These are phyloP conservation scores for Mikania micrantha DNA, from an alignment of 129 eudicot genomes.

Conservation along the genomic window DNA sequence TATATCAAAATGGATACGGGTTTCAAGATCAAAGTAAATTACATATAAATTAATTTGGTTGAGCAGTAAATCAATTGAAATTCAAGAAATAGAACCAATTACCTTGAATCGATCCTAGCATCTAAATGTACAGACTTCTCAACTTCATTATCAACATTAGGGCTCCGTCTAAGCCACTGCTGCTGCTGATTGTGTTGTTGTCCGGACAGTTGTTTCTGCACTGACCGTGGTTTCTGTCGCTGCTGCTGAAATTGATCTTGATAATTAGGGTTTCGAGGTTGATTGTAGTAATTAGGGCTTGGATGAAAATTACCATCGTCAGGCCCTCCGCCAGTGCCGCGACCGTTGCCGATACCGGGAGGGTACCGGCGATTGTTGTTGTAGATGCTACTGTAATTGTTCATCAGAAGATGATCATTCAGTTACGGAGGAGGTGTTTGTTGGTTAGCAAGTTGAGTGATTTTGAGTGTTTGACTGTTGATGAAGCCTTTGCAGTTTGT, in stretches of 20 bases:
- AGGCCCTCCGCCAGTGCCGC: slow-evolving; percentile 20
- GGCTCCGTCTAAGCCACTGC: slow-evolving; percentile 35
- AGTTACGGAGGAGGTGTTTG: not conserved
- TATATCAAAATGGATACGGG: not conserved
- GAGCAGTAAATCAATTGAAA: not conserved
- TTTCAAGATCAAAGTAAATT: not conserved
- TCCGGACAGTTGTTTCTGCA: slow-evolving; percentile 11
- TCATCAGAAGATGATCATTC: slow-evolving; percentile 15
- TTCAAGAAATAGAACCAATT: too few relatives aligned
- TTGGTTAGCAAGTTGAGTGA: not conserved
- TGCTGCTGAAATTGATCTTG: slow-evolving; percentile 3
- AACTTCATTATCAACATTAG: slow-evolving; percentile 18
- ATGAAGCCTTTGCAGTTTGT: not conserved
- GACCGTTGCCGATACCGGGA: slow-evolving; percentile 14
- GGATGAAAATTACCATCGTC: slow-evolving; percentile 21
- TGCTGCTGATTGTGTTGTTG: slow-evolving; percentile 25
- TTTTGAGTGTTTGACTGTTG: slow-evolving; percentile 8
- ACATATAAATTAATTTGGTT: not conserved
- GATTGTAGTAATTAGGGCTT: slow-evolving; percentile 30
- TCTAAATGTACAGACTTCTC: slow-evolving; percentile 25
- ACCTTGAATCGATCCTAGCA: slow-evolving; percentile 20
- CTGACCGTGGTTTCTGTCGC: slow-evolving; percentile 18
- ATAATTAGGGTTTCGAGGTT: slow-evolving; percentile 13
- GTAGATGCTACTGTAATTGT: not conserved
- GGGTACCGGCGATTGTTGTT: not conserved